Conservation (phyloP, 2,329 filamentous ascomycete species). For the Biscogniauxia marginata region DNA sequence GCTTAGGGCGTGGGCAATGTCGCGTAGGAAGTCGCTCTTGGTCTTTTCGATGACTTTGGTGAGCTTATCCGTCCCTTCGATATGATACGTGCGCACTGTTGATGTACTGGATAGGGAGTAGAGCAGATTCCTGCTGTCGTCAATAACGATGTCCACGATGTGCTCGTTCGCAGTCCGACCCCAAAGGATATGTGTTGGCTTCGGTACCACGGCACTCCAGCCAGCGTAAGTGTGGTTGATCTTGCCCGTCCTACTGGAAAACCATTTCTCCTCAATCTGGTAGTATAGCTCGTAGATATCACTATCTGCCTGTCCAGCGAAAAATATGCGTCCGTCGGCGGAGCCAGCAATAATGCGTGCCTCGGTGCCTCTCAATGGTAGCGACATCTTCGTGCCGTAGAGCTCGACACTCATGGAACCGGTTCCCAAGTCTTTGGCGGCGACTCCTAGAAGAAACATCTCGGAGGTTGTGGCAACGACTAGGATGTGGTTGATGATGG, state of each 20-base stretch:
- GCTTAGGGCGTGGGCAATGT: slow-evolving; percentile 81
- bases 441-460: slow-evolving; percentile 83
- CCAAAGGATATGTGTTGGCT: slow-evolving; percentile 50
- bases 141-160: slow-evolving; percentile 77
- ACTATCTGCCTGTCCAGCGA: slow-evolving; percentile 74
- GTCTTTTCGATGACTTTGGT: slow-evolving; percentile 66
- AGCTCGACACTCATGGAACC: slow-evolving; percentile 73
- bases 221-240: slow-evolving; percentile 81
- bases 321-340: slow-evolving; percentile 87
- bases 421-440: slow-evolving; percentile 62
- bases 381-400: slow-evolving; percentile 85
- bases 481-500: slow-evolving; percentile 80
- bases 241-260: slow-evolving; percentile 82
- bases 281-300: slow-evolving; percentile 95
- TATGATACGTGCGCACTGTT: slow-evolving; percentile 87
- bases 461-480: slow-evolving; percentile 85
- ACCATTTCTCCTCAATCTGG: slow-evolving; percentile 97
- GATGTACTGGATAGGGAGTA: slow-evolving; percentile 89
- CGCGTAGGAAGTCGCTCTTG: slow-evolving; percentile 58
- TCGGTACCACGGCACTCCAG: slow-evolving; percentile 64
- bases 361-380: slow-evolving; percentile 72
- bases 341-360: slow-evolving; percentile 79
- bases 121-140: slow-evolving; percentile 82
- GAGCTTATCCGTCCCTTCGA: slow-evolving; percentile 65
- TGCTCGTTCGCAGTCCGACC: slow-evolving; percentile 55